phyloP scores from a whole-genome alignment of 495 filamentous ascomycete species.

The Neurospora cerealis region DNA sequence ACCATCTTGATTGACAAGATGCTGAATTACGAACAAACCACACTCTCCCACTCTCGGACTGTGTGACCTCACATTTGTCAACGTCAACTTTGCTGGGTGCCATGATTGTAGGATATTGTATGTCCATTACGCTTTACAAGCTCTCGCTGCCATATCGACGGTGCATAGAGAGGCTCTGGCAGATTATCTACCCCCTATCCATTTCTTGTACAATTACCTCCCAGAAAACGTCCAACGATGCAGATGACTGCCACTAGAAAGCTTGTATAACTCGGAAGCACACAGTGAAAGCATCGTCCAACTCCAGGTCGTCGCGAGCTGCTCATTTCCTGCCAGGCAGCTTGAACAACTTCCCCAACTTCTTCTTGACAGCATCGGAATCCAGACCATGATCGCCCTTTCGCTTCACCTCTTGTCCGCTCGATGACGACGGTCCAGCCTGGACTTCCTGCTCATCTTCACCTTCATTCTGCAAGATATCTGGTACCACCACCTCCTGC shows the following conservation, averaged over 20 bases:
- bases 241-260: conserved; percentile 1
- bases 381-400: conserved; percentile 34
- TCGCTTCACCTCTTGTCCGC: conserved; percentile 29
- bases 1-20: conserved; percentile 7
- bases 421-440: conserved; percentile 18
- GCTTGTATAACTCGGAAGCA: background rate
- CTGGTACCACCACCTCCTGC: conserved; percentile 45
- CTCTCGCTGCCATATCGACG: background rate
- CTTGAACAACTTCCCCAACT: conserved; percentile 65
- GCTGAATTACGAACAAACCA: background rate
- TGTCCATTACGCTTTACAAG: background rate
- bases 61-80: background rate
- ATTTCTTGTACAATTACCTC: background rate
- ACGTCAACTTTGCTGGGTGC: background rate
- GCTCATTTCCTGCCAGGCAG: conserved; percentile 44
- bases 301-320: background rate
- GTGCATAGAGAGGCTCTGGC: background rate
- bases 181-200: background rate
- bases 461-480: conserved; percentile 29
- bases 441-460: conserved; percentile 31
- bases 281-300: background rate
- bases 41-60: background rate
- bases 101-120: background rate
- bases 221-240: conserved; percentile 6
- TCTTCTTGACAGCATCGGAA: conserved; percentile 31